Percentiles rank a stretch among this genome's conserved stretches.
Conservation (phyloP, 768 basidiomycete species). For the Pleurotus tuber-regium region DNA sequence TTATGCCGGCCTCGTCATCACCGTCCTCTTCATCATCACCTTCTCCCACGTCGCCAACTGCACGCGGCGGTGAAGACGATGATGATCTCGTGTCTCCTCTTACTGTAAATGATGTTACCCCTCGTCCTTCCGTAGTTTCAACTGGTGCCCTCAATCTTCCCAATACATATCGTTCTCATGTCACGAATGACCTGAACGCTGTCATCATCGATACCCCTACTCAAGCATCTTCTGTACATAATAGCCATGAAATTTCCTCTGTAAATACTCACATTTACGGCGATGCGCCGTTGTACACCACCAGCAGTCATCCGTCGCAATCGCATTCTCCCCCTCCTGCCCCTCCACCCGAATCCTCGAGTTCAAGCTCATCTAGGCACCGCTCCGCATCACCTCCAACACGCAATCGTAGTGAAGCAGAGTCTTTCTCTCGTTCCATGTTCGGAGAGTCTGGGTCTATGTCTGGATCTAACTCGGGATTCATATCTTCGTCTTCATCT, state of each 20-base stretch:
- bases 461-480: constrained; percentile 17
- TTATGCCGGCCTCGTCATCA: constrained; percentile 27
- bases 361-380: constrained; percentile 7
- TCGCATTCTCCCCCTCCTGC: constrained; percentile 15
- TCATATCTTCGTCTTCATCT: constrained; percentile 10
- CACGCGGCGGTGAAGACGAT: constrained; percentile 30
- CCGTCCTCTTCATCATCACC: constrained; percentile 26
- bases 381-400: constrained; percentile 1
- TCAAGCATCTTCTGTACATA: neutral
- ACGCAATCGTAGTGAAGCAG: constrained; percentile 1
- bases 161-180: constrained; percentile 11
- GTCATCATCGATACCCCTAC: neutral
- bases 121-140: constrained; percentile 44
- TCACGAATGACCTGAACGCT: constrained; percentile 5
- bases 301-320: constrained; percentile 32
- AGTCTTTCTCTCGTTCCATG: constrained; percentile 5
- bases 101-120: constrained; percentile 38
- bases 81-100: constrained; percentile 29
- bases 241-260: neutral
- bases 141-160: constrained; percentile 18
- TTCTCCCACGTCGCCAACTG: constrained; percentile 34
- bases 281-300: constrained; percentile 8
- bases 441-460: constrained; percentile 12
- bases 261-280: constrained; percentile 4
- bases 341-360: constrained; percentile 15